phyloP scores from a whole-genome alignment of 495 filamentous ascomycete genomes.

The Jackrogersella multiformis region DNA sequence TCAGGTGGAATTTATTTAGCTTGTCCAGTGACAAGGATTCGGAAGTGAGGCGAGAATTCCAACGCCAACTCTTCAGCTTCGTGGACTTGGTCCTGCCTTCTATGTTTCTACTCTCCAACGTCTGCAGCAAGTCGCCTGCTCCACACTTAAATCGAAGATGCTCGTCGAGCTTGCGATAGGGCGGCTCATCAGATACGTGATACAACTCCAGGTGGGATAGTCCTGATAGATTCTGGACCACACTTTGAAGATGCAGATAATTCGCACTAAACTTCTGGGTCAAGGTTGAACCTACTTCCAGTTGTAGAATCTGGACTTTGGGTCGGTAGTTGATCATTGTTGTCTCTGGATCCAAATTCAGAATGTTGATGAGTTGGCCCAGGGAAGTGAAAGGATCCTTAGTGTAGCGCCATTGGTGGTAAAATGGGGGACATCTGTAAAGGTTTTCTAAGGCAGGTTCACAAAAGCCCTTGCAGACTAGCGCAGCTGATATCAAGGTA shows the following conservation, averaged over 20 bases:
- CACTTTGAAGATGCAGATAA: conserved; percentile 51
- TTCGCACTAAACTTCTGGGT: conserved; percentile 45
- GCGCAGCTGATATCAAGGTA: conserved; percentile 70
- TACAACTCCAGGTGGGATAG: conserved; percentile 65
- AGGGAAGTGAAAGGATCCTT: conserved; percentile 51
- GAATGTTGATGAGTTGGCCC: conserved; percentile 54
- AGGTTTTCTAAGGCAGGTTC: conserved; percentile 80
- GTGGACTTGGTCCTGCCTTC: conserved; percentile 30
- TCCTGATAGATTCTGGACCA: conserved; percentile 57
- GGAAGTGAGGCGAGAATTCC: conserved; percentile 74
- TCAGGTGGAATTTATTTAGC: conserved; percentile 62
- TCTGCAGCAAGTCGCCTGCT: conserved; percentile 61
- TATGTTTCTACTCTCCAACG: conserved; percentile 51
- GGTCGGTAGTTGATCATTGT: conserved; percentile 63
- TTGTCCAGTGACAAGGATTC: conserved; percentile 57
- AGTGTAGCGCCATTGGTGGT: conserved; percentile 51
- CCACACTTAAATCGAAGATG: conserved; percentile 72
- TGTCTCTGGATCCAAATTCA: conserved; percentile 22
- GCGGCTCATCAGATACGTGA: conserved; percentile 63
- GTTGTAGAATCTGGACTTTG: conserved; percentile 74
- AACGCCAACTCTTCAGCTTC: conserved; percentile 74
- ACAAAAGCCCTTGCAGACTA: conserved; percentile 70
- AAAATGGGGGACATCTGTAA: conserved; percentile 72
- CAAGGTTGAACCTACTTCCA: conserved; percentile 64
- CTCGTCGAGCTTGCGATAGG: conserved; percentile 59